A percentile compares a stretch with the other conserved stretches of the same genome.
Conservation (phyloP, 2,329 filamentous ascomycete species). For the Aspergillus eucalypticola region DNA sequence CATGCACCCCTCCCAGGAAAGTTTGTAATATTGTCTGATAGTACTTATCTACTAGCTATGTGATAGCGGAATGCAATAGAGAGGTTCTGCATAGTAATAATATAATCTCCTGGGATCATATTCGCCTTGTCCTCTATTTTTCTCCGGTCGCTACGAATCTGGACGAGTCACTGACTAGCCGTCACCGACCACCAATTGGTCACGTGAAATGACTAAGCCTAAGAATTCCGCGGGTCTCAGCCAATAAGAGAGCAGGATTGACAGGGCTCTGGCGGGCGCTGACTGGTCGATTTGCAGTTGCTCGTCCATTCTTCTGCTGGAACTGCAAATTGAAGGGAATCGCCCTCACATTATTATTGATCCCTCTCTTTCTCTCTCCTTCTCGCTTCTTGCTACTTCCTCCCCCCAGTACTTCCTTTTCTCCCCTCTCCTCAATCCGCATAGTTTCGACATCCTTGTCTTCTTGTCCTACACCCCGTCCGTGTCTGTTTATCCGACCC, state of each 20-base stretch:
- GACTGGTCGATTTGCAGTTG: conserved; percentile 10
- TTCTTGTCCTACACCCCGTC: conserved; percentile 14
- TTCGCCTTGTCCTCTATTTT: background rate
- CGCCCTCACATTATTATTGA: conserved; percentile 15
- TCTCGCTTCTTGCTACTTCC: conserved; percentile 16
- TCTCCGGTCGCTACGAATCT: background rate
- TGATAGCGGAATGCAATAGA: too few species aligned
- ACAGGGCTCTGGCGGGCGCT: conserved; percentile 12
- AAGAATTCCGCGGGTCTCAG: background rate
- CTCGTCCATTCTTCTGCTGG: conserved; percentile 7
- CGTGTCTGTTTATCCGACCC: conserved; percentile 19
- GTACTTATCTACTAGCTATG: too few species aligned
- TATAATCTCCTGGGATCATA: background rate
- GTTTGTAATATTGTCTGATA: too few species aligned
- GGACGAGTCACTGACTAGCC: background rate
- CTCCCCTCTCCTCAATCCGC: conserved; percentile 12
- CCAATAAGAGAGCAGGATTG: conserved; percentile 10
- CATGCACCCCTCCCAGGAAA: too few species aligned
- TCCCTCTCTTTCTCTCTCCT: conserved; percentile 16
- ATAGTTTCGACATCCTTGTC: background rate
- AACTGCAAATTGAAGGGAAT: conserved; percentile 10
- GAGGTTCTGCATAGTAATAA: background rate
- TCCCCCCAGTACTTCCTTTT: conserved; percentile 17
- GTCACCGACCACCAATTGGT: background rate
- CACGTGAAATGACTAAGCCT: conserved; percentile 11